Conservation (phyloP, 257 asterid genomes). For the Solanum ahanhuiri region DNA sequence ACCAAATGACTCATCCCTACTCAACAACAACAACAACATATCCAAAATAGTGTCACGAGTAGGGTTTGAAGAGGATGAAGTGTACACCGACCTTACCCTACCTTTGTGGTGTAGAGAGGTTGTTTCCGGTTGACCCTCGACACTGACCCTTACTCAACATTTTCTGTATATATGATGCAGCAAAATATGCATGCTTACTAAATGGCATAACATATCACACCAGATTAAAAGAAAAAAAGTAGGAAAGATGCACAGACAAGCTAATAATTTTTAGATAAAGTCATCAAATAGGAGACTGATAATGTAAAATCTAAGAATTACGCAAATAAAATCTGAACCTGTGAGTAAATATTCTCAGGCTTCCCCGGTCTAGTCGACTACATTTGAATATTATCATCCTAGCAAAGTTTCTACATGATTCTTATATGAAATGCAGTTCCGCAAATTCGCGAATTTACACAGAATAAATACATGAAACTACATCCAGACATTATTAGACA, state of each 20-base stretch:
- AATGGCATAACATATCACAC: not conserved
- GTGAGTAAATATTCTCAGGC: not conserved
- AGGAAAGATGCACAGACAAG: not conserved
- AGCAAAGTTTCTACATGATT: not conserved
- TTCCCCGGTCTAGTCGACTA: conserved; percentile 17
- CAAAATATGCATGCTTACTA: not conserved
- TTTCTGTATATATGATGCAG: not conserved
- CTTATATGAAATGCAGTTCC: not conserved
- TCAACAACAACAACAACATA: not conserved
- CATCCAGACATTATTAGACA: not conserved
- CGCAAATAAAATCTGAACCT: not conserved
- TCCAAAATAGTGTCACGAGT: not conserved
- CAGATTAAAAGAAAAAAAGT: not conserved
- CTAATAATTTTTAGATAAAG: not conserved
- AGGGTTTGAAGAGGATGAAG: not conserved
- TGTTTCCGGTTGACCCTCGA: not conserved
- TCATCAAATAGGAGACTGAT: not conserved
- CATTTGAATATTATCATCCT: conserved; percentile 2
- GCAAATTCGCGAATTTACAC: conserved; percentile 19
- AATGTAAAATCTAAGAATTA: not conserved
- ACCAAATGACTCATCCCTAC: not conserved
- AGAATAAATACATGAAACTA: conserved; percentile 6
- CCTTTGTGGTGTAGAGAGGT: not conserved
- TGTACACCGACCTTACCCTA: not conserved
- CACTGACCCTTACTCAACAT: not conserved